Evolutionary conservation across 225 moss, liverwort and hornwort genomes (phyloP).

Genomic region (Sphagnum contortum): DNA sequence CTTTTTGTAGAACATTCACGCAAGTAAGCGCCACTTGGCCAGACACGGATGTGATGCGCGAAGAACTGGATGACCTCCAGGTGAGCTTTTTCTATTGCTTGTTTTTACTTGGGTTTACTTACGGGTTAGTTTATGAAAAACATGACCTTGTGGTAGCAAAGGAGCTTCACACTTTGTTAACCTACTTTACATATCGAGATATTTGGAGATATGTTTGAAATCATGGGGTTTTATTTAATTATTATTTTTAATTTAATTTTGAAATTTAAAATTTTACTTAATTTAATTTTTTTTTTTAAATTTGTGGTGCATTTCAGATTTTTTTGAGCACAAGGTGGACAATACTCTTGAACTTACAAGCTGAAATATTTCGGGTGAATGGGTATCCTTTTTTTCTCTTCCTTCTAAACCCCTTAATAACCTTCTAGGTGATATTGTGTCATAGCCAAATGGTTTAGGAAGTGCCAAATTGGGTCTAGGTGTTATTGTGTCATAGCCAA

Average conservation of each 20-base stretch:
- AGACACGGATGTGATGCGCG: conserved; percentile 89
- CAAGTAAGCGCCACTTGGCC: conserved; percentile 83
- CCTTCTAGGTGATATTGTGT: background rate
- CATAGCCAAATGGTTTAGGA: conserved; percentile 1
- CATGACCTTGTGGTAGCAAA: too few relatives aligned
- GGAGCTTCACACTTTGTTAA: too few relatives aligned
- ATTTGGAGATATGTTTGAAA: too few relatives aligned
- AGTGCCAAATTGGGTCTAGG: background rate
- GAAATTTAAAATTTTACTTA: background rate
- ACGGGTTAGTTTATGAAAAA: too few relatives aligned
- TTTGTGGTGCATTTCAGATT: conserved; percentile 38
- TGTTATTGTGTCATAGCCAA: background rate
- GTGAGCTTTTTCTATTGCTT: conserved; percentile 12
- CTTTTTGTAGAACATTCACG: conserved; percentile 70
- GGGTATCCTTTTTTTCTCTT: conserved; percentile 43
- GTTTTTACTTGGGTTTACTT: too few relatives aligned
- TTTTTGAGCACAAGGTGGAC: conserved; percentile 95
- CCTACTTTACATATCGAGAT: too few relatives aligned
- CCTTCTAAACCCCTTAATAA: conserved; percentile 1
- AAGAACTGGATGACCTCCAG: conserved; percentile 94
- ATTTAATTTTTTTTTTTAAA: too few relatives aligned
- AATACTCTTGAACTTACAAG: conserved; percentile 81
- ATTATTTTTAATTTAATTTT: too few relatives aligned
- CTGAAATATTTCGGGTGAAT: conserved; percentile 78
- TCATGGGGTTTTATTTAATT: too few relatives aligned